phyloP scores from a whole-genome alignment of 441 rosid species.

The Pelargonium citronellum region DNA sequence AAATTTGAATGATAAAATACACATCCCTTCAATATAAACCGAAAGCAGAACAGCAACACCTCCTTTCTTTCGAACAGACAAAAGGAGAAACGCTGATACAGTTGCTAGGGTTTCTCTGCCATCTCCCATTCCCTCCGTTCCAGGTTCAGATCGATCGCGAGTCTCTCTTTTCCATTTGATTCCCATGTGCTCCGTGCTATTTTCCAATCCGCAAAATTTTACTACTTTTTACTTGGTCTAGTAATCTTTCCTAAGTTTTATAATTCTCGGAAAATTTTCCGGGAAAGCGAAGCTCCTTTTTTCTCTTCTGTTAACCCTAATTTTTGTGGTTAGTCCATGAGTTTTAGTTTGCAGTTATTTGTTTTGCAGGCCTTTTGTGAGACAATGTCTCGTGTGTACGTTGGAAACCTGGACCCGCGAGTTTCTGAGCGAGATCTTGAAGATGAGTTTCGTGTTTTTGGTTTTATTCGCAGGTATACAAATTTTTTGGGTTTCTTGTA shows the following conservation, averaged over 20 bases:
- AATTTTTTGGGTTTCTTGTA: neutral
- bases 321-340: no score
- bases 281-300: no score
- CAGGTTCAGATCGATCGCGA: neutral
- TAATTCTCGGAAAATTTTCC: no score
- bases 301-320: neutral
- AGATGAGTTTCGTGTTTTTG: constrained; percentile 67
- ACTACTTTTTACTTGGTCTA: no score
- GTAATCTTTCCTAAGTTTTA: no score
- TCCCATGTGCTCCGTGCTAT: no score
- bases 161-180: neutral
- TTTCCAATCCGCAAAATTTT: no score
- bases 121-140: neutral
- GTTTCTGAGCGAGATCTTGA: constrained; percentile 71
- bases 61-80: neutral
- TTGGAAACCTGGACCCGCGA: constrained; percentile 68
- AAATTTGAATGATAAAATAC: no score
- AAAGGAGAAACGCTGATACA: neutral
- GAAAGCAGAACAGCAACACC: no score
- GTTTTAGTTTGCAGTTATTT: no score
- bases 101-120: neutral
- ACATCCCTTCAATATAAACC: no score
- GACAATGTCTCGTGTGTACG: constrained; percentile 61
- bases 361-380: neutral
- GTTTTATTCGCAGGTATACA: constrained; percentile 58